Conservation (phyloP, 1,284 basidiomycete genomes). For the Apiotrichum gamsii region DNA sequence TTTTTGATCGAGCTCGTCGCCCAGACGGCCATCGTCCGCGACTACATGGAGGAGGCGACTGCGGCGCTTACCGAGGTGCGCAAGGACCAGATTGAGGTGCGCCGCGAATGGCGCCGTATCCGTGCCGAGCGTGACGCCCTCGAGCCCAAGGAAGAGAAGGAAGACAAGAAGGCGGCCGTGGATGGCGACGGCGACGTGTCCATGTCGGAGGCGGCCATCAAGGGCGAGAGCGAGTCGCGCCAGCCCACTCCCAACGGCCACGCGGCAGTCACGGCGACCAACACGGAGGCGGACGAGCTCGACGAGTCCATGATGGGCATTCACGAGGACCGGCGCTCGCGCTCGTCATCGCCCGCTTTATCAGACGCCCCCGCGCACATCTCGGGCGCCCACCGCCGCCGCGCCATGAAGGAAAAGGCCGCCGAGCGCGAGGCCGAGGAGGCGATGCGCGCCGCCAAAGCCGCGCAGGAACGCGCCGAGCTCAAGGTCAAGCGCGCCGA, state of each 20-base stretch:
- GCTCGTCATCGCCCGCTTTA: slow-evolving; percentile 3
- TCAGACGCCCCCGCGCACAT: slow-evolving; percentile 3
- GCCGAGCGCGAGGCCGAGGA: slow-evolving; percentile 47
- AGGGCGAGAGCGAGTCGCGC: slow-evolving; percentile 21
- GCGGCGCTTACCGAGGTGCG: slow-evolving; percentile 80
- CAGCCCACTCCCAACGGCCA: slow-evolving; percentile 24
- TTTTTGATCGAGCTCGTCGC: slow-evolving; percentile 87
- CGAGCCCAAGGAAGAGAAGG: slow-evolving; percentile 41
- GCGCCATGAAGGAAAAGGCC: slow-evolving; percentile 42
- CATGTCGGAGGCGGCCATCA: slow-evolving; percentile 14
- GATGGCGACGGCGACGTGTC: slow-evolving; percentile 58
- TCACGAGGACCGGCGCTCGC: slow-evolving; percentile 12
- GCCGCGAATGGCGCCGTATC: slow-evolving; percentile 74
- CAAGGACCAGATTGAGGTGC: slow-evolving; percentile 93
- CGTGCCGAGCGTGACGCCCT: slow-evolving; percentile 45
- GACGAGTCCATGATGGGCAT: slow-evolving; percentile 25
- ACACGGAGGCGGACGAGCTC: slow-evolving; percentile 39
- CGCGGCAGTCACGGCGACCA: slow-evolving; percentile 16
- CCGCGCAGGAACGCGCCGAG: slow-evolving; percentile 40
- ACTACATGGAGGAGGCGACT: slow-evolving; percentile 85
- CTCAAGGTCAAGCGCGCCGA: slow-evolving; percentile 33
- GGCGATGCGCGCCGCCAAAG: slow-evolving; percentile 61
- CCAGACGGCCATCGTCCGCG: slow-evolving; percentile 78
- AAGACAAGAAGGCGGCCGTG: slow-evolving; percentile 54
- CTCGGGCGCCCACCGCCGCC: slow-evolving; percentile 30